Percentiles rank a stretch among this genome's conserved stretches.
Conservation (phyloP, 2,329 filamentous ascomycete genomes). For the Waltergamsia citrina region DNA sequence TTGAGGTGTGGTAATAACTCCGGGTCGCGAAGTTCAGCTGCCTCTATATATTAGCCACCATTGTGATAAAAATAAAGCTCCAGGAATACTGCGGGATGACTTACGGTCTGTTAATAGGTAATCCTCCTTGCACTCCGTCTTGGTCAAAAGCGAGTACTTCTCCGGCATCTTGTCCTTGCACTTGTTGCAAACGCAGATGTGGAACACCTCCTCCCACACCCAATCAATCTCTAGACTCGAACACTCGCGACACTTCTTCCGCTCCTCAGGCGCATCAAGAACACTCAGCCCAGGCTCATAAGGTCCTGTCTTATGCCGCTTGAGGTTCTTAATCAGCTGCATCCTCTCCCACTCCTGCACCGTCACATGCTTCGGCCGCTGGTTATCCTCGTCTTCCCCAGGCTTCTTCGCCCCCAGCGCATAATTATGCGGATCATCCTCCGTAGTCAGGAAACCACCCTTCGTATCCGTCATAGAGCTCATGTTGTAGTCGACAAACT, state of each 20-base stretch:
- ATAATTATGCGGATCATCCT: constrained; percentile 86
- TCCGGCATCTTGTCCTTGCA: constrained; percentile 90
- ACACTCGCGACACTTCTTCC: constrained; percentile 79
- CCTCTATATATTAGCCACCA: not conserved
- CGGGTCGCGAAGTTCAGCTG: constrained; percentile 81
- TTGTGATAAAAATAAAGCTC: not conserved
- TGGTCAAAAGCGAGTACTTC: constrained; percentile 90
- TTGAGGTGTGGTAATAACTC: constrained; percentile 81
- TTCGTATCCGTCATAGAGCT: constrained; percentile 97
- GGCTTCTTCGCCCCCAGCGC: constrained; percentile 43
- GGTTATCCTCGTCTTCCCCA: constrained; percentile 24
- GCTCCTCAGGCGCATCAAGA: constrained; percentile 49
- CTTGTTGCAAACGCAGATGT: constrained; percentile 61
- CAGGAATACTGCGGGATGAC: too few relatives aligned
- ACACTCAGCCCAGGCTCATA: constrained; percentile 86
- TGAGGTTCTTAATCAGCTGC: constrained; percentile 63
- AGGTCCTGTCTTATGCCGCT: constrained; percentile 65
- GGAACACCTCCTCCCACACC: constrained; percentile 84
- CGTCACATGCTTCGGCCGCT: constrained; percentile 81
- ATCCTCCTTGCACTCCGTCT: constrained; percentile 92
- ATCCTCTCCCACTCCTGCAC: constrained; percentile 83
- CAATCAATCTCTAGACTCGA: constrained; percentile 81
- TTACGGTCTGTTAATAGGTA: constrained; percentile 87
- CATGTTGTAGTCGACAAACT: constrained; percentile 97
- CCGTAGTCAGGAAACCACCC: constrained; percentile 82